phyloP scores from a whole-genome alignment of 1,139 yeast species.

The Meyerozyma athensensis region DNA sequence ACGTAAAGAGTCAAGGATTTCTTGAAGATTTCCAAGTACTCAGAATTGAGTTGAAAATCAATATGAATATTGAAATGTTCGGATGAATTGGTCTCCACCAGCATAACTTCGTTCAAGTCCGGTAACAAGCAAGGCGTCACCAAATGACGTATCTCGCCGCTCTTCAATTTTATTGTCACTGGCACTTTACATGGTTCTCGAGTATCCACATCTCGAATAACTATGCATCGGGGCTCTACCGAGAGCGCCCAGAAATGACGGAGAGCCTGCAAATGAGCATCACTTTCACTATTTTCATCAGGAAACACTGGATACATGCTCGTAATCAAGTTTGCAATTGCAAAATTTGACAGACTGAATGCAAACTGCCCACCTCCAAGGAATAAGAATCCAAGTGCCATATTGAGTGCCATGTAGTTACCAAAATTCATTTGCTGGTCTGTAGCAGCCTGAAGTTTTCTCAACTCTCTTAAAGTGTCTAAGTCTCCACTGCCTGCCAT shows the following conservation, averaged over 20 bases:
- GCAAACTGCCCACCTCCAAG: conserved; percentile 93
- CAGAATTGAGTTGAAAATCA: conserved; percentile 35
- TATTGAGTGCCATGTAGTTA: conserved; percentile 70
- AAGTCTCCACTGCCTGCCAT: conserved; percentile 95
- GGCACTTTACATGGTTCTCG: conserved; percentile 50
- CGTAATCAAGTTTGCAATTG: conserved; percentile 68
- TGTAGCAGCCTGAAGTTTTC: conserved; percentile 62
- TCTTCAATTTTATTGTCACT: conserved; percentile 40
- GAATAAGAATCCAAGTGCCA: conserved; percentile 83
- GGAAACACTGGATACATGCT: conserved; percentile 77
- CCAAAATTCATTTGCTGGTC: conserved; percentile 54
- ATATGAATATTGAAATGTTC: conserved; percentile 43
- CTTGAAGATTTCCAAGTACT: conserved; percentile 40
- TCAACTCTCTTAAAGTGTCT: conserved; percentile 65
- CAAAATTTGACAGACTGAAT: conserved; percentile 57
- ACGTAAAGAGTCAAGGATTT: conserved; percentile 46
- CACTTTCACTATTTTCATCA: conserved; percentile 35
- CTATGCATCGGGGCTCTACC: conserved; percentile 74
- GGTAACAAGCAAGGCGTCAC: conserved; percentile 71
- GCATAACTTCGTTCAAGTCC: conserved; percentile 43
- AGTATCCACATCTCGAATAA: conserved; percentile 65
- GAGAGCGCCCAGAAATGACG: conserved; percentile 91
- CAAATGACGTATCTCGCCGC: conserved; percentile 27
- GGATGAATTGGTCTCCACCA: conserved; percentile 36
- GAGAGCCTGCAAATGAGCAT: conserved; percentile 75